Evolutionary conservation across 2,329 filamentous ascomycete species (phyloP).

Genomic region (Leptographium lundbergii): DNA sequence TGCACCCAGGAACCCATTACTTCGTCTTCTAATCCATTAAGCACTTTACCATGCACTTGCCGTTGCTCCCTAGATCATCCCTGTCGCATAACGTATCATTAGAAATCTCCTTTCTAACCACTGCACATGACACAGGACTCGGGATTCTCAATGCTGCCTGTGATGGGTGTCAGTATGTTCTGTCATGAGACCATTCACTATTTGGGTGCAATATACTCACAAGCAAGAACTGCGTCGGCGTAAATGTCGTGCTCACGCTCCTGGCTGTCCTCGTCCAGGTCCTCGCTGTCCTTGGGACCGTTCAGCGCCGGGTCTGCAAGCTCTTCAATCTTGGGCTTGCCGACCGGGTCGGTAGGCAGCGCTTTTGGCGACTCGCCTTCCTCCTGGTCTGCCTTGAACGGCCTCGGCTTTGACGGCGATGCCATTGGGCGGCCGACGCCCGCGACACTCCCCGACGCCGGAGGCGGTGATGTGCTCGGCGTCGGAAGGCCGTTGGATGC

Average conservation of each 20-base stretch:
- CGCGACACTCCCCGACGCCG: conserved; percentile 24
- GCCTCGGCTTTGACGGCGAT: conserved; percentile 48
- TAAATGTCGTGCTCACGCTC: conserved; percentile 87
- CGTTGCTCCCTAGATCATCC: background rate
- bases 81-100: background rate
- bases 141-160: conserved; percentile 90
- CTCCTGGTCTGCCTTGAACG: conserved; percentile 64
- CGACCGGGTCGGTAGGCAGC: conserved; percentile 56
- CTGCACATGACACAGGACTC: conserved; percentile 96
- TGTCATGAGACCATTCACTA: background rate
- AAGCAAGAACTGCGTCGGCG: conserved; percentile 79
- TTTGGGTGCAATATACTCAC: conserved; percentile 40
- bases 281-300: conserved; percentile 49
- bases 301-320: conserved; percentile 42
- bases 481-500: conserved; percentile 55
- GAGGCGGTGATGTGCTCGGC: conserved; percentile 54
- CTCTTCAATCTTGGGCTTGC: conserved; percentile 51
- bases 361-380: conserved; percentile 72
- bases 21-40: background rate
- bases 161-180: conserved; percentile 19
- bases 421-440: conserved; percentile 34
- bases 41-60: background rate
- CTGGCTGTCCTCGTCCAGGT: conserved; percentile 56
- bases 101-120: conserved; percentile 42
- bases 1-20: background rate